Percentiles rank a stretch among this genome's conserved stretches.
phyloP scores from a whole-genome alignment of 2,329 filamentous ascomycete species.

The Coniochaeta sp. region DNA sequence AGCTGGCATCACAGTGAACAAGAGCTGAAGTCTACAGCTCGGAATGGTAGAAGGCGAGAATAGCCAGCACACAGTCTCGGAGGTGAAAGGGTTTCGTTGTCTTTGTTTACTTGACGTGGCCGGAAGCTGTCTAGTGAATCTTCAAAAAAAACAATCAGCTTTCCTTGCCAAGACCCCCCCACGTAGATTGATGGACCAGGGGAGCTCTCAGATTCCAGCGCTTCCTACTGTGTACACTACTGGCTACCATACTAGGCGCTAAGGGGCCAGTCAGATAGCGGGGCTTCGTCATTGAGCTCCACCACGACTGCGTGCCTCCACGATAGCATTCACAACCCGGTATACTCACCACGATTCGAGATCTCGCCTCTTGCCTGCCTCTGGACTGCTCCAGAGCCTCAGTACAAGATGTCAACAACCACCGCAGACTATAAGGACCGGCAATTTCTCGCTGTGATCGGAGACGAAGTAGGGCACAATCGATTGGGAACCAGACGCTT shows the following conservation, averaged over 20 bases:
- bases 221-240: no score
- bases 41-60: not conserved
- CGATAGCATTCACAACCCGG: no score
- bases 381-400: not conserved
- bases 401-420: conserved; percentile 32
- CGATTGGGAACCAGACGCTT: conserved; percentile 5
- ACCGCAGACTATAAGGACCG: conserved; percentile 68
- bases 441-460: conserved; percentile 95
- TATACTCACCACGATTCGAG: not conserved
- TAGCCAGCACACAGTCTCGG: not conserved
- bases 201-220: not conserved
- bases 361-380: not conserved
- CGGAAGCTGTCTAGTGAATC: not conserved
- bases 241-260: no score
- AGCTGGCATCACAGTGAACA: not conserved
- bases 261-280: not conserved
- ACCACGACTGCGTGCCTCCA: not conserved
- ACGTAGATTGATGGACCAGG: not conserved
- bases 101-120: not conserved
- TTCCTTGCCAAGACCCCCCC: not conserved
- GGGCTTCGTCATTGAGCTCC: not conserved
- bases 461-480: conserved; percentile 66
- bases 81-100: not conserved
- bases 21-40: not conserved
- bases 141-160: not conserved